Evolutionary conservation across 345 rosid species (phyloP), one percentile per base, ranked within the genome.

Genomic region (Carallia pectinifolia): DNA sequence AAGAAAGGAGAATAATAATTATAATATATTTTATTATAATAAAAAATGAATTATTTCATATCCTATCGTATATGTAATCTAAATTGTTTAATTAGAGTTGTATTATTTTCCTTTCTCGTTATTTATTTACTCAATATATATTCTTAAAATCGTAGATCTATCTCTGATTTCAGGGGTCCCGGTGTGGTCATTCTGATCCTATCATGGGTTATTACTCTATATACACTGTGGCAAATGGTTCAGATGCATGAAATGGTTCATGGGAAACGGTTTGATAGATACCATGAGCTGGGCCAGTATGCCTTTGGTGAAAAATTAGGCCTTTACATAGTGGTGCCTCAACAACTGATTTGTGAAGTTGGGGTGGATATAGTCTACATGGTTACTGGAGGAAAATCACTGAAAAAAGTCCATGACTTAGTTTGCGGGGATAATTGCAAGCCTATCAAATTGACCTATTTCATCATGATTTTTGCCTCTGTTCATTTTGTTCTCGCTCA

Each of bases 201-300:
- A 13, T 76, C 80, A 54, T 76, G 76, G 80, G 7, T 63, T n/a
- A 76, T 76, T 15, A 76, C 80, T 4, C 23, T 76, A 10, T 76
- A 76, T 61, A 76, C 80, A 1, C 64, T 76, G 13, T 76, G 80
- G 80, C 80, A 76, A 67, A 76, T 71, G 80, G 80, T 76, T 60
- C 76, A 76, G 68, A 76, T 71, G 80, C 80, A 76, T 58, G 80
- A 76, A 37, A 76, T 76, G 80, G 64, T 76, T 16, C 76, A 76
- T 12, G 80, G 80, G 27, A 76, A 76, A 71, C 74, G 80, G 7
- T 76, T 76, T 23, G 80, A 76, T 58, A 50, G 75, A 27, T 76
- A 71, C 38, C 80, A 76, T 63, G 80, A 76, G 61, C 74, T 76
- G 34, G 80, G 76, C 5, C 79, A 76, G 61, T 62, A 76, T 44